Base-by-base conservation (phyloP, 78 protist species). In the Dictyostelium capitatum region DNA sequence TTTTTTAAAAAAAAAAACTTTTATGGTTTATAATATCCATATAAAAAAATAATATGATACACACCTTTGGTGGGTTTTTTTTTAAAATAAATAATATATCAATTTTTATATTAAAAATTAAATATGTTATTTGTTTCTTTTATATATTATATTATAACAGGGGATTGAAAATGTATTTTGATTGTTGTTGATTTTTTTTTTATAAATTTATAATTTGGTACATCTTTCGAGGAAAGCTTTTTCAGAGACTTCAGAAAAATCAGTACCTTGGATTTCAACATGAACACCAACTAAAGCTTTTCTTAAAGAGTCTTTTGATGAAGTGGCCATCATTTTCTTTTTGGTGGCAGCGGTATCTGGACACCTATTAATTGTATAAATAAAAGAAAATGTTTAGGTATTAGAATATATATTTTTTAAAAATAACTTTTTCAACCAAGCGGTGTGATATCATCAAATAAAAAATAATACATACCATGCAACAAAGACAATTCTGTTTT, bases 191-290 rank as follows among this genome's bases (percentile, higher is more conserved):
- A 5, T 9, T 11, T 65, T 10, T 65, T 65, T 65, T 65, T 8
- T 25, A 65, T 25, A 28, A 25, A 28, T 81, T 82, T 82, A 82
- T 64, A 82, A 30, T 70, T 69, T 90, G 73, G 90, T 89, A 70
- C 62, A 89, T 95, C 94, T 90, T 48, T 79, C 93, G 53, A 53
- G 9, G 89, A 98, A 95, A 41, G 19, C 84, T 32, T 57, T 47
- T 51, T 62, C 47, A 54, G 84, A 90, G 74, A 96, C 54, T 79
- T 98, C 99, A 54, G 89, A 83, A 10, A n/a, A 8, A 82, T 95
- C 98, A 50, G 98, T 98, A 51, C 98, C 99, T 95, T 98, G 99
- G 96, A 96, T 62, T 94, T 97, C 99, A 23, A 80, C 70, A 77
- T 19, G 72, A 90, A 97, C 91, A 79, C 99, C 99, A 70, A 85